Evolutionary conservation across 352 stramenopile genomes (phyloP).

Genomic region (Phytophthora megakarya): DNA sequence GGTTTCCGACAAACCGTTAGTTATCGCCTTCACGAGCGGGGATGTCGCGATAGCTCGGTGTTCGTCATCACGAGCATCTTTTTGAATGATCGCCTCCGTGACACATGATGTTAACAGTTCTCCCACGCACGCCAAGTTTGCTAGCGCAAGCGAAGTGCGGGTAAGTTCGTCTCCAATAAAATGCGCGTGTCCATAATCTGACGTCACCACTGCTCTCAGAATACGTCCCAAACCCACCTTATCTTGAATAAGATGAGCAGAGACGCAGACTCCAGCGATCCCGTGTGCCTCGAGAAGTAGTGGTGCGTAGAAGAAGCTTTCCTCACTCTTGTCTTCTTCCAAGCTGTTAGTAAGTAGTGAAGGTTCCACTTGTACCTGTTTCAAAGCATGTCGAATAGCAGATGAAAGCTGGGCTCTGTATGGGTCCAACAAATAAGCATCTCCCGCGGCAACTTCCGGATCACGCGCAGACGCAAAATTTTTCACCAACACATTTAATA

Average conservation of each 20-base stretch:
- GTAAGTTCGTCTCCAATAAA: conserved; percentile 67
- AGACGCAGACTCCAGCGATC: conserved; percentile 59
- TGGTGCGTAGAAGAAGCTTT: conserved; percentile 58
- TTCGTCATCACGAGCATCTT: conserved; percentile 30
- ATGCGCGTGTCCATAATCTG: conserved; percentile 68
- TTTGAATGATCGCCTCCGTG: conserved; percentile 31
- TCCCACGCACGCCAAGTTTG: conserved; percentile 66
- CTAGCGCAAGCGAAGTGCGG: conserved; percentile 55
- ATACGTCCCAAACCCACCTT: conserved; percentile 74
- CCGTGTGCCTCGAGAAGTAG: conserved; percentile 72
- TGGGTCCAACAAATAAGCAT: conserved; percentile 72
- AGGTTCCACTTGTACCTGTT: conserved; percentile 51
- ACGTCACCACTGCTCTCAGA: conserved; percentile 56
- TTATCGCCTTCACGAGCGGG: conserved; percentile 63
- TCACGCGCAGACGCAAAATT: conserved; percentile 63
- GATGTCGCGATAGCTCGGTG: conserved; percentile 25
- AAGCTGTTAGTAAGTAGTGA: conserved; percentile 9
- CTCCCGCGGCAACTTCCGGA: conserved; percentile 62
- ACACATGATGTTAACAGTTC: conserved; percentile 60
- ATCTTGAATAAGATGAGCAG: conserved; percentile 65
- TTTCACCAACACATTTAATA: conserved; percentile 71
- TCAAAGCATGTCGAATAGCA: conserved; percentile 76
- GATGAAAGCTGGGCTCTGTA: conserved; percentile 87
- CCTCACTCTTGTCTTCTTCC: conserved; percentile 23
- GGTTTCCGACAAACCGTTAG: conserved; percentile 43